Base-by-base conservation (phyloP, 139 green algal species). In the Picochlorum sp. region DNA sequence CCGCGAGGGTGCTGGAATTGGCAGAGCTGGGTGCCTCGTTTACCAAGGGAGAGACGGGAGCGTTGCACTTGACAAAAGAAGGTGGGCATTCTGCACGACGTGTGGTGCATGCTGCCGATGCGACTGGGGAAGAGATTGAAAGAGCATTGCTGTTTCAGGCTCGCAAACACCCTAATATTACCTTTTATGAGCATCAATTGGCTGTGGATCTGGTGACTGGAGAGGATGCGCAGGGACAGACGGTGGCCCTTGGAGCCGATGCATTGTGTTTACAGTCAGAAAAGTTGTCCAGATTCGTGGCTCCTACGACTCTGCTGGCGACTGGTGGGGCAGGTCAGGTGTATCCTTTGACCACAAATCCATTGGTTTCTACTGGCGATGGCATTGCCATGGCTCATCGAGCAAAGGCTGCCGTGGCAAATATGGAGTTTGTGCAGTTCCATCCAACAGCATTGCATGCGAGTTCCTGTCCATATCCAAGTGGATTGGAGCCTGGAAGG, bases 351-450 rank as follows among this genome's bases (percentile, higher is more conserved):
- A 98, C 94, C 37, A 99, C 94, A 66, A 99, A 99, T 79, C 94
- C 94, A 1, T 49, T 70, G n/a, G 92, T 98, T 3, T 71, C 83
- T 10, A 99, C 94, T 6, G 93, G 94, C 0, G 94, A 99, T 62
- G 94, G 94, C 59, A 88, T 99, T 15, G 94, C 94, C 9, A 95
- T 98, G 82, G 92, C 94, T 0, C 84, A 85, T 57, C 77, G 92
- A 44, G 94, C 89, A 1, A 69, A 76, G 15, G 90, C 87, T 2
- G 62, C 62, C 13, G 73, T 97, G 8, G 81, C 76, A 31, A 96
- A 98, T 85, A 95, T 99, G 87, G 93, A 98, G 74, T 98, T 98
- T 76, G 78, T 98, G 21, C 93, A 98, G 85, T 98, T 98, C 79
- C 92, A 98, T 80, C 92, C 92, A 1, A 97, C 91, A 2, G 79